Conservation (phyloP, 2,329 filamentous ascomycete species). For the Coniochaeta sp. region DNA sequence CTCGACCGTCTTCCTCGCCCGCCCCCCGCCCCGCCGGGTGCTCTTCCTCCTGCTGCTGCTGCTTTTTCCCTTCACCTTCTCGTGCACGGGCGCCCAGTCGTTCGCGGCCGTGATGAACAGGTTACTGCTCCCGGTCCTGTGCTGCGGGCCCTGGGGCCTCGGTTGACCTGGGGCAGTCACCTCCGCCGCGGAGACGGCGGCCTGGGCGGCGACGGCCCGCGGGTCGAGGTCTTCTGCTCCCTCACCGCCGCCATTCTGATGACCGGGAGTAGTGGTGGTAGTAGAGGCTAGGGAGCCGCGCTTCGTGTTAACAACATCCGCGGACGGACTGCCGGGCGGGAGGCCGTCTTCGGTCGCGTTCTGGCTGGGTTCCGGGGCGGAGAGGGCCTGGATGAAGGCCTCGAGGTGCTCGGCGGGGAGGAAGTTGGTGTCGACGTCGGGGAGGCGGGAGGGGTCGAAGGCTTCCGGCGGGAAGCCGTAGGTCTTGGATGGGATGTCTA, state of each 20-base stretch:
- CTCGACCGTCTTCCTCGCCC: constrained; percentile 28
- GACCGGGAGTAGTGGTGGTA: constrained; percentile 11
- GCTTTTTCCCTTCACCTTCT: constrained; percentile 45
- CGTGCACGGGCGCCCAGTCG: constrained; percentile 87
- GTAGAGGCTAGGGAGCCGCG: constrained; percentile 18
- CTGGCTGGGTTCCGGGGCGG: constrained; percentile 70
- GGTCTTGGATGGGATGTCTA: constrained; percentile 19
- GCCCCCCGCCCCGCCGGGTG: constrained; percentile 27
- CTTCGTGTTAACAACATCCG: no score
- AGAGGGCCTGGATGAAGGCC: constrained; percentile 73
- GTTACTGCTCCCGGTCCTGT: constrained; percentile 8
- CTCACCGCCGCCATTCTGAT: constrained; percentile 16
- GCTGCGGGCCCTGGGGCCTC: constrained; percentile 6
- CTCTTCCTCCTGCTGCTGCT: constrained; percentile 25
- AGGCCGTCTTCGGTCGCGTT: constrained; percentile 43
- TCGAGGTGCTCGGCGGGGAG: constrained; percentile 63
- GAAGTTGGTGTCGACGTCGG: constrained; percentile 77
- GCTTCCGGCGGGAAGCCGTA: constrained; percentile 56
- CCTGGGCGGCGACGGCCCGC: constrained; percentile 27
- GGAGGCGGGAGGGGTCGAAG: constrained; percentile 63
- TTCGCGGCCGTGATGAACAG: constrained; percentile 82
- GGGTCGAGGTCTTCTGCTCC: constrained; percentile 21
- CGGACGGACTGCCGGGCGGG: constrained; percentile 32
- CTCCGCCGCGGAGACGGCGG: constrained; percentile 31
- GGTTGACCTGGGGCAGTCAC: constrained; percentile 9